Conservation (phyloP, 345 rosid species). For the Ceriops tagal region DNA sequence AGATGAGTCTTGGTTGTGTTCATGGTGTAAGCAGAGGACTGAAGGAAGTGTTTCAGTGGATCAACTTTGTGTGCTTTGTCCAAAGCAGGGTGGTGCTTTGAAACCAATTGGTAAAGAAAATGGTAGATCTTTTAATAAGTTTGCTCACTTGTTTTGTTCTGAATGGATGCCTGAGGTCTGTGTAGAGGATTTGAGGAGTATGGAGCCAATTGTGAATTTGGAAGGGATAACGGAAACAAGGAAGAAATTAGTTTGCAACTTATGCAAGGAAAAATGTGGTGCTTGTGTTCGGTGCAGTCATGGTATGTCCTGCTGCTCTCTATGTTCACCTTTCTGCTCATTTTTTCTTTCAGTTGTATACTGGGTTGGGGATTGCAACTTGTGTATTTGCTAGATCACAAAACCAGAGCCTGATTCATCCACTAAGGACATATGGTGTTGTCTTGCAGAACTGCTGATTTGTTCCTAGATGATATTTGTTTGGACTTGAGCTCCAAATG, state of each 20-base stretch:
- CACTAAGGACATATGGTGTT: too few species aligned
- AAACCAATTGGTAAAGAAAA: constrained; percentile 53
- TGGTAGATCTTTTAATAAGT: constrained; percentile 31
- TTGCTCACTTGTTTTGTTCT: constrained; percentile 89
- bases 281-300: constrained; percentile 91
- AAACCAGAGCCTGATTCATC: too few species aligned
- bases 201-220: constrained; percentile 78
- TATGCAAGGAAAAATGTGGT: constrained; percentile 91
- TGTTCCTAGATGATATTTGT: too few species aligned
- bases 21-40: constrained; percentile 68
- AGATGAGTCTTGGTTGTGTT: constrained; percentile 68
- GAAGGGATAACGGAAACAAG: constrained; percentile 59
- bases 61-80: constrained; percentile 68
- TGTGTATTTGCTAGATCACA: too few species aligned
- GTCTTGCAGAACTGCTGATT: too few species aligned
- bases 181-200: constrained; percentile 55
- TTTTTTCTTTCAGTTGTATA: constrained; percentile 77
- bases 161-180: constrained; percentile 83
- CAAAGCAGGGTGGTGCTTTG: constrained; percentile 74
- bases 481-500: too few species aligned
- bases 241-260: constrained; percentile 60
- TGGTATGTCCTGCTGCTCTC: constrained; percentile 20
- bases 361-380: constrained; percentile 42
- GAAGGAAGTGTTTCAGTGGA: constrained; percentile 31
- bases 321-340: constrained; percentile 45